A percentile compares a stretch with the other conserved stretches of the same genome.
These are phyloP conservation scores for Cladosporium cucumerinum DNA, from an alignment of 2,329 filamentous ascomycete genomes.

Conservation along the genomic window DNA sequence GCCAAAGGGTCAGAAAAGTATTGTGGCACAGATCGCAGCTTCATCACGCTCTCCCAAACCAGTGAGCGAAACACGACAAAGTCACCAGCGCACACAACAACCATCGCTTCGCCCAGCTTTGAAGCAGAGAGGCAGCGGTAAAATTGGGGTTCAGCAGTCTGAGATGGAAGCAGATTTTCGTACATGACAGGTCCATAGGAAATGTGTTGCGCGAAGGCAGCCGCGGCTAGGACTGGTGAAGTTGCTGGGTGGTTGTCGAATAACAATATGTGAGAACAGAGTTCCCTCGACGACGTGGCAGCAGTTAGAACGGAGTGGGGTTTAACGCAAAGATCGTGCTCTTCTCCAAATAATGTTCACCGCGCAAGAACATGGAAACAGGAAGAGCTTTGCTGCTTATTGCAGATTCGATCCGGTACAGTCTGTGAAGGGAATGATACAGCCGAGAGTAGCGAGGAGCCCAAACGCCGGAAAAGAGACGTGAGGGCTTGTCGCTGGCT, in stretches of 20 bases:
- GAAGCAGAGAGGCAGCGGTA: slow-evolving; percentile 5
- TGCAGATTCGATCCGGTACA: slow-evolving; percentile 12
- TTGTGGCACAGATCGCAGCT: neutral
- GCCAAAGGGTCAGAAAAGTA: slow-evolving; percentile 1
- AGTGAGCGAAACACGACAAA: neutral
- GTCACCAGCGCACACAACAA: neutral
- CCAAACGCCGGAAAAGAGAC: slow-evolving; percentile 1
- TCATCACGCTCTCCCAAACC: neutral
- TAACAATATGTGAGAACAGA: neutral
- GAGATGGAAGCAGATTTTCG: neutral
- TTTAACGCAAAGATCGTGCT: neutral
- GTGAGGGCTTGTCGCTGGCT: slow-evolving; percentile 1
- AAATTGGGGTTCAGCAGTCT: slow-evolving; percentile 6
- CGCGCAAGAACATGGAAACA: neutral
- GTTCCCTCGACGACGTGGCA: neutral
- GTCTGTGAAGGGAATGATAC: slow-evolving; percentile 3
- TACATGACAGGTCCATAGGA: slow-evolving; percentile 10
- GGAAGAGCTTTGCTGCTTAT: neutral
- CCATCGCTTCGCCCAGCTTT: slow-evolving; percentile 2
- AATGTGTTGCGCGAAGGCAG: slow-evolving; percentile 14
- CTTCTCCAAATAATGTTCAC: neutral
- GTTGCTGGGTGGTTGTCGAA: neutral
- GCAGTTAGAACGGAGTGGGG: neutral
- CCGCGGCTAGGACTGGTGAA: slow-evolving; percentile 5
- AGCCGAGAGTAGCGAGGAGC: slow-evolving; percentile 8